Conservation (phyloP, 2,329 filamentous ascomycete genomes). For the Neonectria neomacrospora region DNA sequence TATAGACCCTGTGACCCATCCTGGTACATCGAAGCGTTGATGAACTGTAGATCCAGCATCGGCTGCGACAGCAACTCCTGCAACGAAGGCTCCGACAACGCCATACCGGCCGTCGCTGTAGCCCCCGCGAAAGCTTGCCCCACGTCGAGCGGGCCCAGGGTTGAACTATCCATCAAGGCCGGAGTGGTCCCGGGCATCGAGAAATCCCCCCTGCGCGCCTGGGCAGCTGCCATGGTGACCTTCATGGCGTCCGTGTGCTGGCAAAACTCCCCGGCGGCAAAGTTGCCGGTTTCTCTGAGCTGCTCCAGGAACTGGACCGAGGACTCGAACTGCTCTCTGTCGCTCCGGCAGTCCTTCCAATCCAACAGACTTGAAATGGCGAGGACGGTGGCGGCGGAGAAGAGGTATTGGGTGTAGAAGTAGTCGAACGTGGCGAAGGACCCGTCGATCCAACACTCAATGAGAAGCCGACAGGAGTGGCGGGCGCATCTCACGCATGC, state of each 20-base stretch:
- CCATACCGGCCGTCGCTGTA: slow-evolving; percentile 49
- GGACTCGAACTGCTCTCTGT: slow-evolving; percentile 54
- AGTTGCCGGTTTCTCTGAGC: slow-evolving; percentile 53
- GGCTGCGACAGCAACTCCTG: slow-evolving; percentile 50
- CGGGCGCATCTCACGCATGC: slow-evolving; percentile 58
- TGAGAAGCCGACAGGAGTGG: slow-evolving; percentile 56
- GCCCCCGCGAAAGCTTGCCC: slow-evolving; percentile 19
- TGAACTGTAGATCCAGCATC: slow-evolving; percentile 48
- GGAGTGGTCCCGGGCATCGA: slow-evolving; percentile 9
- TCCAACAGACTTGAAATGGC: slow-evolving; percentile 55
- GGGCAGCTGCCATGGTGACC: slow-evolving; percentile 38
- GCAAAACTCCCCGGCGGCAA: slow-evolving; percentile 54
- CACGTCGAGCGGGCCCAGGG: slow-evolving; percentile 33
- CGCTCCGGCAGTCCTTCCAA: slow-evolving; percentile 46
- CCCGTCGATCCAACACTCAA: slow-evolving; percentile 58
- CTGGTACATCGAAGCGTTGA: slow-evolving; percentile 46
- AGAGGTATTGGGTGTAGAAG: slow-evolving; percentile 59
- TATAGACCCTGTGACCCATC: slow-evolving; percentile 39
- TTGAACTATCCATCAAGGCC: slow-evolving; percentile 21
- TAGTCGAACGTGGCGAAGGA: slow-evolving; percentile 60
- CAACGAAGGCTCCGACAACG: slow-evolving; percentile 49
- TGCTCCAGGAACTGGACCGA: slow-evolving; percentile 53
- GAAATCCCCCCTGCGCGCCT: slow-evolving; percentile 34
- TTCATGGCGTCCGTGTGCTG: slow-evolving; percentile 54
- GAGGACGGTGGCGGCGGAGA: slow-evolving; percentile 57